Evolutionary conservation across 2,329 filamentous ascomycete species (phyloP), one percentile per base, ranked within the genome.

Genomic region (Pestalotiopsis sp.): DNA sequence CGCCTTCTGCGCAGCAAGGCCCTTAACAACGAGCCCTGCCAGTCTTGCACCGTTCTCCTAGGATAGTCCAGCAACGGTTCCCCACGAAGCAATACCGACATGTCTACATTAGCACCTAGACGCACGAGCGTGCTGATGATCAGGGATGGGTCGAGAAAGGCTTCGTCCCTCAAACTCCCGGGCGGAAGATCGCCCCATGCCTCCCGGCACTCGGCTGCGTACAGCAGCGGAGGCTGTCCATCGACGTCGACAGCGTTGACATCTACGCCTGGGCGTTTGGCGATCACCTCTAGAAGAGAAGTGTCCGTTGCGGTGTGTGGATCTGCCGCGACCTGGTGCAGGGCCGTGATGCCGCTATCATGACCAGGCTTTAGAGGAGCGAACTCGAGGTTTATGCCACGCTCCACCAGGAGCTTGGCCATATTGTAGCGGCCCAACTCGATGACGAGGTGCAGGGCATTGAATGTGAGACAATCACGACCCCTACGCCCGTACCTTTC

Each of bases 221-320:
- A 66, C 31, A 66, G 17, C 25, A 66, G 13, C 9, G 64, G 64
- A 1, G 64, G 25, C 20, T 66, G 64, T 12, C 64, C 64, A 66
- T 66, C 23, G 17, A 31, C 23, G 23, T 66, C 64, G n/a, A 56
- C 27, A 4, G 39, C 52, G 36, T 66, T 45, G 11, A 66, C 64
- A 45, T 66, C 56, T 13, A 66, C 64, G n/a, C 58, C 64, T 9
- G 64, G 64, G 4, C 45, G 49, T 31, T 58, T 13, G 23, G 41
- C 64, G 11, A 66, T 56, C 27, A 66, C 23, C 64, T 45, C 20
- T 11, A 66, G 20, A 9, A 66, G 23, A 13, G 41, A 17, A 14
- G n/a, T 31, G 64, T 56, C 17, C 41, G 20, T 45, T 4, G 25
- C 57, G 25, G 14, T 13, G 23, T 6, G 25, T 11, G 57, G 27